Conservation (phyloP, 495 filamentous ascomycete species). For the Aspergillus baeticus region DNA sequence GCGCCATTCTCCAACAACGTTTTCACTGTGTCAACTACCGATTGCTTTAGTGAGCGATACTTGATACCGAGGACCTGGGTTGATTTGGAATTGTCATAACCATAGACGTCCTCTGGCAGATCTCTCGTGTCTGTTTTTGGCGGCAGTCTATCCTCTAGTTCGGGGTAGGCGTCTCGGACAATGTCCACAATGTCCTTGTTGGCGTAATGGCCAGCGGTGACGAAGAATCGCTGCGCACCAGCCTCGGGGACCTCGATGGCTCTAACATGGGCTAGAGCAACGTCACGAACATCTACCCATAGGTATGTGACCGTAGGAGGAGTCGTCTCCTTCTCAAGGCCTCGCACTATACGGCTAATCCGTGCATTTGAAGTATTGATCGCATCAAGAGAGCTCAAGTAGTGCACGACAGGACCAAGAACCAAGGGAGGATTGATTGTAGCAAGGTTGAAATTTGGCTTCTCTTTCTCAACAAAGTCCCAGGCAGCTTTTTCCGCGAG, state of each 20-base stretch:
- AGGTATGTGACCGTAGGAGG: constrained; percentile 54
- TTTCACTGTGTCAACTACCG: constrained; percentile 51
- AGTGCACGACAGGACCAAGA: constrained; percentile 65
- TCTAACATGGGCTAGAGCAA: constrained; percentile 69
- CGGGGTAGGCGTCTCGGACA: constrained; percentile 63
- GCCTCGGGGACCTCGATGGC: constrained; percentile 68
- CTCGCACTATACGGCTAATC: constrained; percentile 53
- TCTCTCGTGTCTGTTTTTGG: constrained; percentile 42
- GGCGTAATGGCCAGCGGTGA: constrained; percentile 59
- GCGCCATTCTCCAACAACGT: constrained; percentile 50
- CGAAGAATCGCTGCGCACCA: constrained; percentile 69
- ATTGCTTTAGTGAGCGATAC: constrained; percentile 53
- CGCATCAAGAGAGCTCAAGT: constrained; percentile 62
- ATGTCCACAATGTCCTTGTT: constrained; percentile 66
- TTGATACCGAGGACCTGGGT: constrained; percentile 58
- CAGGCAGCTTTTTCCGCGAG: constrained; percentile 72
- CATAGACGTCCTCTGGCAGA: constrained; percentile 38
- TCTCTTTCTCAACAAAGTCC: constrained; percentile 77
- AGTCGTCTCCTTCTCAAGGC: constrained; percentile 64
- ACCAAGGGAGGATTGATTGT: constrained; percentile 75
- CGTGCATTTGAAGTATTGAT: constrained; percentile 69
- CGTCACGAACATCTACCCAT: constrained; percentile 69
- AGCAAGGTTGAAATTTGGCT: constrained; percentile 71
- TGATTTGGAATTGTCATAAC: constrained; percentile 53
- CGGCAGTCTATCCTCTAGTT: constrained; percentile 61